phyloP scores from a whole-genome alignment of 441 rosid species.

The Populus hybrid region DNA sequence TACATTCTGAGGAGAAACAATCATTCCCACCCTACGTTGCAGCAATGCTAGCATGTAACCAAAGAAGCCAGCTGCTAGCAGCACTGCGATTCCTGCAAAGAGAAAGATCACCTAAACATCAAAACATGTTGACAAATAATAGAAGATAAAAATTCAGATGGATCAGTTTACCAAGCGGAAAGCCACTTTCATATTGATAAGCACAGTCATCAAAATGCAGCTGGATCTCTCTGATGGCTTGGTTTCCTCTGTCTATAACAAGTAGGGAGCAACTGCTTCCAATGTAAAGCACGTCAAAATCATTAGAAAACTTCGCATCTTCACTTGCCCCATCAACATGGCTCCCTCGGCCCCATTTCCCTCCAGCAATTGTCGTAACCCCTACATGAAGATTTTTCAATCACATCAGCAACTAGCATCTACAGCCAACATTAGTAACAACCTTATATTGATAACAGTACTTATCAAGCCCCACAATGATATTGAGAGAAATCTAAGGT shows the following conservation, averaged over 20 bases:
- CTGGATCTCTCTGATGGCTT: conserved; percentile 82
- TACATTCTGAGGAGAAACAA: conserved; percentile 63
- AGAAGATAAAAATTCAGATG: background rate
- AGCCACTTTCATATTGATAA: conserved; percentile 55
- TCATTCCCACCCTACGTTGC: conserved; percentile 48
- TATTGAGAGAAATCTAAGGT: background rate
- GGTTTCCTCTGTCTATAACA: conserved; percentile 86
- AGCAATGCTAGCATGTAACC: conserved; percentile 49
- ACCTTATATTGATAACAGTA: background rate
- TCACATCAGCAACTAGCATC: background rate
- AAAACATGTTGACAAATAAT: background rate
- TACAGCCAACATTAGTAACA: background rate
- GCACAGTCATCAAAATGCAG: conserved; percentile 83
- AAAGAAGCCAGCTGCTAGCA: conserved; percentile 63
- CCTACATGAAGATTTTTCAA: conserved; percentile 40
- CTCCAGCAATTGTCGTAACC: conserved; percentile 85
- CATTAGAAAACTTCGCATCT: conserved; percentile 88
- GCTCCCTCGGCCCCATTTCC: conserved; percentile 74
- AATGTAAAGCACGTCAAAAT: conserved; percentile 76
- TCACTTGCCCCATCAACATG: conserved; percentile 96
- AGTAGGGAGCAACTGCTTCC: conserved; percentile 86
- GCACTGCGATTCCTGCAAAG: conserved; percentile 48
- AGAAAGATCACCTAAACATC: background rate
- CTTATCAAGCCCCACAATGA: background rate
- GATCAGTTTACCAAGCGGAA: conserved; percentile 36